These are phyloP conservation scores for Pichia sp. DNA, from an alignment of 1,139 yeast species.

Conservation along the genomic window DNA sequence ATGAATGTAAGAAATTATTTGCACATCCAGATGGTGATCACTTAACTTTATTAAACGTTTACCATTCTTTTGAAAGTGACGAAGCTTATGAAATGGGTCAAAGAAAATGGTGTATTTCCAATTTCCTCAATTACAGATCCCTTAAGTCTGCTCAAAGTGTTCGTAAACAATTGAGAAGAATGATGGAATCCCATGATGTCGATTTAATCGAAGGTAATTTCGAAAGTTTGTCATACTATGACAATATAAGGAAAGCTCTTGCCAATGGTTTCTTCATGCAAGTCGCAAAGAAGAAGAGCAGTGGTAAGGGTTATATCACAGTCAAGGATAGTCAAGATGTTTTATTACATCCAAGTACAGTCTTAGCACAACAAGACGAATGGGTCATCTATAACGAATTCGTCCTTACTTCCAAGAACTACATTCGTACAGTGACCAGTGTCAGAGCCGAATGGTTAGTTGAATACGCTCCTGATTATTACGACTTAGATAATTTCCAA, in stretches of 20 bases:
- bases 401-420: slow-evolving; percentile 90
- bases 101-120: slow-evolving; percentile 89
- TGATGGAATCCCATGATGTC: slow-evolving; percentile 81
- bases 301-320: slow-evolving; percentile 77
- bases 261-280: slow-evolving; percentile 98
- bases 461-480: slow-evolving; percentile 85
- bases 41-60: slow-evolving; percentile 84
- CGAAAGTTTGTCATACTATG: slow-evolving; percentile 65
- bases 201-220: slow-evolving; percentile 69
- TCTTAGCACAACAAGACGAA: slow-evolving; percentile 78
- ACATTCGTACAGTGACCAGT: slow-evolving; percentile 91
- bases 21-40: slow-evolving; percentile 98
- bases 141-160: slow-evolving; percentile 82
- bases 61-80: slow-evolving; percentile 74
- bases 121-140: slow-evolving; percentile 82
- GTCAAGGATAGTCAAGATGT: slow-evolving; percentile 97
- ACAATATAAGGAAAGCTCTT: slow-evolving; percentile 80
- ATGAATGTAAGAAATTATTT: slow-evolving; percentile 83
- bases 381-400: slow-evolving; percentile 96
- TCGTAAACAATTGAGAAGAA: slow-evolving; percentile 74
- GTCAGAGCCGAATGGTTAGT: slow-evolving; percentile 90
- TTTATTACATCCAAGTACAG: slow-evolving; percentile 89
- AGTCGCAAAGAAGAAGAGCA: slow-evolving; percentile 83
- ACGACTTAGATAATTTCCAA: slow-evolving; percentile 68
- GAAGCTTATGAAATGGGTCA: slow-evolving; percentile 61